Evolutionary conservation across 2,329 filamentous ascomycete genomes (phyloP), one percentile per base, ranked within the genome.

Genomic region (Penicillium frequentans): DNA sequence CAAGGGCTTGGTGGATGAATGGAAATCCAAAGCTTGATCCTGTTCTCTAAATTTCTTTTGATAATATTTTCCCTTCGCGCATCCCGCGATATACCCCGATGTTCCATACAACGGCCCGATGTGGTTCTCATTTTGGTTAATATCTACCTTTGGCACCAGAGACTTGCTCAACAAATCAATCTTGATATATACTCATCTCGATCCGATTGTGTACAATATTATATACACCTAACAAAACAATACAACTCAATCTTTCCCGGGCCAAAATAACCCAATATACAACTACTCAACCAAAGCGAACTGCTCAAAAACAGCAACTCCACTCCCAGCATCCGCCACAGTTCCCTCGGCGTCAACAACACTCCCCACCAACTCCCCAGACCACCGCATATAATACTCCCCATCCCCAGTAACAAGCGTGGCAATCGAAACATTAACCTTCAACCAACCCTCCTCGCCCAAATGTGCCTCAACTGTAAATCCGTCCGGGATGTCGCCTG

Each of bases 1-100:
- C 59, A 58, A 56, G 37, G 75, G 75, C 0, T 53, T 80, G 37
- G 70, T 77, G 16, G 70, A 73, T 35, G 78, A 80, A 56, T 80
- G 73, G 72, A 65, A 68, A 47, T 53, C 54, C 1, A 60, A 47
- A 21, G 46, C 16, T 7, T 24, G 16, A 23, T 8, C 10, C 35
- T 24, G 33, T 7, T 26, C 33, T 42, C 27, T n/a, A 3, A 23
- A 24, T 6, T 31, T 24, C 24, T 43, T 14, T 48, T 3, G 23
- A 49, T 46, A 31, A 47, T 11, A n/a, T 19, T 45, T 52, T 8
- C n/a, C 16, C 16, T 54, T 60, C 58, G 58, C 56, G 54, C 46
- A 51, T 46, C 23, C 48, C 58, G 58, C 58, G 56, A 63, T 46
- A 63, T 63, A 61, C 60, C 60, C 60, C 33, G 31, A 31, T 53